Evolutionary conservation across 2,329 filamentous ascomycete species (phyloP).

Genomic region (Xylariaceae sp.): DNA sequence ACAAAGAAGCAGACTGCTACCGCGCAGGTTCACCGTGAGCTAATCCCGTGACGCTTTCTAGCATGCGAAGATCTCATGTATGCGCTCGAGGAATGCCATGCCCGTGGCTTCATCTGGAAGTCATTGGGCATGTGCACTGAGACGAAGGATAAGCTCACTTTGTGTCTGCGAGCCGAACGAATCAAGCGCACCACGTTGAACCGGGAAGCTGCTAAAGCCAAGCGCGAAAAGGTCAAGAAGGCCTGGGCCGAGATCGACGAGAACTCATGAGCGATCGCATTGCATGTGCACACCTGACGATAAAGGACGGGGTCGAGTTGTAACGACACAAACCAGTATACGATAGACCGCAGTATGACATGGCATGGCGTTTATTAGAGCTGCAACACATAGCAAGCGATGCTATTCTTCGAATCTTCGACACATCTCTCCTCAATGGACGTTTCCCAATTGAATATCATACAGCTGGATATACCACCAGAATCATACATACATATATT

Average conservation of each 20-base stretch:
- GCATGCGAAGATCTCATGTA: constrained; percentile 93
- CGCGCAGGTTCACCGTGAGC: background rate
- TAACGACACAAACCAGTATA: background rate
- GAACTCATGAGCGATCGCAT: constrained; percentile 46
- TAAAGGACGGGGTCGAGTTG: background rate
- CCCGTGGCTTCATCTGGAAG: constrained; percentile 87
- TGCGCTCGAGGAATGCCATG: constrained; percentile 92
- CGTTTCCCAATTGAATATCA: background rate
- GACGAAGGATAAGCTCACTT: constrained; percentile 76
- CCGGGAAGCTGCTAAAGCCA: constrained; percentile 61
- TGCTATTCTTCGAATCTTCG: background rate
- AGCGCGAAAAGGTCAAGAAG: constrained; percentile 68
- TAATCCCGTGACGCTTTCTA: constrained; percentile 35
- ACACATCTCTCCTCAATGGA: constrained; percentile 1
- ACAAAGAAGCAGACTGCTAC: constrained; percentile 1
- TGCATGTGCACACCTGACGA: background rate
- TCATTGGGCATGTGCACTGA: constrained; percentile 84
- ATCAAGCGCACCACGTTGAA: constrained; percentile 73
- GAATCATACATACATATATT: background rate
- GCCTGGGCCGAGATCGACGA: constrained; percentile 75
- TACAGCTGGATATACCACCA: background rate
- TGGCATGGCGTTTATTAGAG: constrained; percentile 21
- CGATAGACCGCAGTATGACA: constrained; percentile 7
- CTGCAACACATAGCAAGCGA: background rate
- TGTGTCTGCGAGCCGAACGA: constrained; percentile 77